These are phyloP conservation scores for Jaminaea rosea DNA, from an alignment of 1,284 basidiomycete genomes.

Conservation along the genomic window DNA sequence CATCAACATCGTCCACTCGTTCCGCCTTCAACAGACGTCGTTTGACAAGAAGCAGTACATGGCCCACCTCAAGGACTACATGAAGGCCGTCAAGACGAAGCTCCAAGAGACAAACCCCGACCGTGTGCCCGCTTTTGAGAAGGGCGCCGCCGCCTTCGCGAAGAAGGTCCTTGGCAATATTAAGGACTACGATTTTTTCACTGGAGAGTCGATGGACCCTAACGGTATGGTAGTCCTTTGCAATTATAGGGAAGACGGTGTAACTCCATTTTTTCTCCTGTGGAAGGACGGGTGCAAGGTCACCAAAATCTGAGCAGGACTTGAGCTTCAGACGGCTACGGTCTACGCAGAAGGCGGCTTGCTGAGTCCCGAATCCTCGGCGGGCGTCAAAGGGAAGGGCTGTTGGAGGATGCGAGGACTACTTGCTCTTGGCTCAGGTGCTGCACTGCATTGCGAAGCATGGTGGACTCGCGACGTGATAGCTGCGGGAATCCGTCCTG, in stretches of 20 bases:
- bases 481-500: too few species aligned
- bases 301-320: constrained; percentile 47
- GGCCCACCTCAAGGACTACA: constrained; percentile 74
- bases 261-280: constrained; percentile 58
- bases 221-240: constrained; percentile 48
- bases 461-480: too few species aligned
- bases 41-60: constrained; percentile 93
- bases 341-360: too few species aligned
- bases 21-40: constrained; percentile 70
- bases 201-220: constrained; percentile 59
- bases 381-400: too few species aligned
- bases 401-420: too few species aligned
- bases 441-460: too few species aligned
- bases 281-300: constrained; percentile 47
- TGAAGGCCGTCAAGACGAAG: constrained; percentile 65
- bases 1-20: constrained; percentile 88
- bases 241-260: constrained; percentile 54
- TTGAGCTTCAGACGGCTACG: too few species aligned
- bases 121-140: constrained; percentile 71
- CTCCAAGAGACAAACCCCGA: constrained; percentile 56
- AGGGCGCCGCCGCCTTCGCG: constrained; percentile 57
- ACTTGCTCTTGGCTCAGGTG: too few species aligned
- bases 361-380: too few species aligned
- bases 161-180: constrained; percentile 76
- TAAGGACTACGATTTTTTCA: constrained; percentile 82